Base-by-base conservation (phyloP, 2,329 filamentous ascomycete genomes). In the Apiospora rasikravindrae region DNA sequence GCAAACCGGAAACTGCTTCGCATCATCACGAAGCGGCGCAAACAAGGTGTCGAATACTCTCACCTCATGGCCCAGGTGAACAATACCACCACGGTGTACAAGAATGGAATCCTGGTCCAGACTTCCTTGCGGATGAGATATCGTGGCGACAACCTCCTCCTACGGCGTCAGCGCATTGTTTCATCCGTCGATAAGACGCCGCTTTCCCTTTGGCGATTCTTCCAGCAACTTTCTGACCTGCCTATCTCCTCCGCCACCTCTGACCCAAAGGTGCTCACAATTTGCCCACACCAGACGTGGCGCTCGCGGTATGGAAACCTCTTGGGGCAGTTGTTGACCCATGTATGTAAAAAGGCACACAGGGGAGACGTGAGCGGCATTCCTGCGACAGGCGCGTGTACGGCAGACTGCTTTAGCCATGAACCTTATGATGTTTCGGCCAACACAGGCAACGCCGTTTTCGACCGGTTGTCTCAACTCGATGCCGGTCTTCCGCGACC, bases 1-100 rank as follows among this genome's bases (percentile, higher is more conserved):
- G 74, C 76, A 4, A 76, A 75, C 24, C 73, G 76, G 49, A 77
- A 77, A 70, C 49, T 77, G 33, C 70, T 78, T 24, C 76, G 77
- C 29, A 72, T 67, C 70, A 75, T 78, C 45, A 77, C 74, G 14
- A 78, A 78, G 66, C 74, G 71, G 22, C 74, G 76, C 14, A 72
- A 71, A 19, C 75, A 73, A 22, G 76, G 76, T 13, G 73, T 37
- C 10, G 72, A 74, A 19, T 77, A 78, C 67, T 70, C 71, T 19
- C 51, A 73, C 24, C 72, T 78, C 24, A 68, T 78, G 51, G 73
- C 73, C 61, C 76, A 78, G 61, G 75, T 78, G 1, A 78, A 78
- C 51, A 76, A 77, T 70, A 77, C 76, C 2, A 22, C 64, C 16
- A 78, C 77, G 13, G 67, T 33, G 1, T 77, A 76, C 64, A 71